Evolutionary conservation across 108 stramenopile species (phyloP).

Genomic region (Cyclotella choctawhatcheeana): DNA sequence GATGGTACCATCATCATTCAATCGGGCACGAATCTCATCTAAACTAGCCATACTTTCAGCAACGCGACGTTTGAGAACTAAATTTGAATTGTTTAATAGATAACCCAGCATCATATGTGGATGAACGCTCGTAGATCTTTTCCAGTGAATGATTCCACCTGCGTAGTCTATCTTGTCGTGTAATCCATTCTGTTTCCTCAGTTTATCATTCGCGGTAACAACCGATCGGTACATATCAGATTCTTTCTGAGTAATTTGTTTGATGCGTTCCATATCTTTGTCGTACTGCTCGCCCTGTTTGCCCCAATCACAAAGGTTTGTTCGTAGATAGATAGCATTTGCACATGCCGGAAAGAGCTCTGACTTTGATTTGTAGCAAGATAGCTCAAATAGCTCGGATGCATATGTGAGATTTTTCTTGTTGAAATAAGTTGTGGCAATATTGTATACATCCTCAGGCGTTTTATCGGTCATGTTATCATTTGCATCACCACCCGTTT

Average conservation of each 20-base stretch:
- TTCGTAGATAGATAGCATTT: constrained; percentile 82
- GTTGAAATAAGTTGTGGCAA: constrained; percentile 65
- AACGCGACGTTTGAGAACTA: constrained; percentile 71
- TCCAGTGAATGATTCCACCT: constrained; percentile 58
- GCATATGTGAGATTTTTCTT: constrained; percentile 63
- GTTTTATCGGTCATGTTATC: constrained; percentile 14
- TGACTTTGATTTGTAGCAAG: constrained; percentile 63
- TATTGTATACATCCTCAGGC: constrained; percentile 79
- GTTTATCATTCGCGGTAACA: constrained; percentile 12
- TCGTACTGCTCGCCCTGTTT: constrained; percentile 74
- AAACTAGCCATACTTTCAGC: constrained; percentile 74
- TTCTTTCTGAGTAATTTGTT: constrained; percentile 53
- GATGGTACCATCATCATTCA: constrained; percentile 37
- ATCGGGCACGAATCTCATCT: constrained; percentile 76
- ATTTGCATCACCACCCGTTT: constrained; percentile 20
- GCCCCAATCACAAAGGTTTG: constrained; percentile 80
- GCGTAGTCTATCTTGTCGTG: constrained; percentile 1
- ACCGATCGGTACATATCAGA: constrained; percentile 46
- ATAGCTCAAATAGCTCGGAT: constrained; percentile 76
- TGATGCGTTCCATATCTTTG: constrained; percentile 67
- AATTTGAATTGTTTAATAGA: constrained; percentile 53
- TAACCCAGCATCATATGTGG: constrained; percentile 84
- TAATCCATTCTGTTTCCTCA: constrained; percentile 20
- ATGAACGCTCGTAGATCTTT: constrained; percentile 67
- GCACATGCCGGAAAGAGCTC: constrained; percentile 63